These are phyloP conservation scores for Fomes fomentarius DNA, from an alignment of 1,284 basidiomycete genomes.

Conservation along the genomic window DNA sequence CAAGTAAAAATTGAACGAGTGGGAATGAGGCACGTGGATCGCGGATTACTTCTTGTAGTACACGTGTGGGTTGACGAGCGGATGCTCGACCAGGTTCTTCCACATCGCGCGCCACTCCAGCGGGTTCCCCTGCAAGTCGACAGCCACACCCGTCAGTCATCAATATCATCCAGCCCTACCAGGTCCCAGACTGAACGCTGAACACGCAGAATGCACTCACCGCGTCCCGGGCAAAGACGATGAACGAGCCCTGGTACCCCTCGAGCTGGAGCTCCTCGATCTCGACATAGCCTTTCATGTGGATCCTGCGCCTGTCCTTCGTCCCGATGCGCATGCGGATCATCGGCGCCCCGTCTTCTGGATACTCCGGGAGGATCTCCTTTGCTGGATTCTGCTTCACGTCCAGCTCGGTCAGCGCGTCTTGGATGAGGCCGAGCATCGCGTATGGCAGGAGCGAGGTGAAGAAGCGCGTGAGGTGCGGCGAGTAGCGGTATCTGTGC, in stretches of 20 bases:
- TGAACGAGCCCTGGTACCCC: slow-evolving; percentile 58
- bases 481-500: slow-evolving; percentile 67
- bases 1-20: too few relatives aligned
- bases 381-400: slow-evolving; percentile 53
- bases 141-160: too few relatives aligned
- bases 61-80: slow-evolving; percentile 59
- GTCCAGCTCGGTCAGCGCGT: slow-evolving; percentile 48
- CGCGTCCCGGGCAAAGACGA: slow-evolving; percentile 66
- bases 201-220: slow-evolving; percentile 47
- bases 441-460: slow-evolving; percentile 54
- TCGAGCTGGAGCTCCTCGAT: slow-evolving; percentile 58
- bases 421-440: slow-evolving; percentile 54
- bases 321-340: slow-evolving; percentile 64
- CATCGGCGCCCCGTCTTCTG: slow-evolving; percentile 21
- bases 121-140: slow-evolving; percentile 71
- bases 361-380: slow-evolving; percentile 20
- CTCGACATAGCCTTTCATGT: slow-evolving; percentile 72
- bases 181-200: too few relatives aligned
- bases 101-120: slow-evolving; percentile 77
- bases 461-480: slow-evolving; percentile 80
- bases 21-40: not conserved
- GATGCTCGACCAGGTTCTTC: slow-evolving; percentile 59
- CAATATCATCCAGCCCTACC: too few relatives aligned
- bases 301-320: slow-evolving; percentile 58
- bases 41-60: slow-evolving; percentile 38